Evolutionary conservation across 441 rosid genomes (phyloP).

Genomic region (Euphorbia celastroides): DNA sequence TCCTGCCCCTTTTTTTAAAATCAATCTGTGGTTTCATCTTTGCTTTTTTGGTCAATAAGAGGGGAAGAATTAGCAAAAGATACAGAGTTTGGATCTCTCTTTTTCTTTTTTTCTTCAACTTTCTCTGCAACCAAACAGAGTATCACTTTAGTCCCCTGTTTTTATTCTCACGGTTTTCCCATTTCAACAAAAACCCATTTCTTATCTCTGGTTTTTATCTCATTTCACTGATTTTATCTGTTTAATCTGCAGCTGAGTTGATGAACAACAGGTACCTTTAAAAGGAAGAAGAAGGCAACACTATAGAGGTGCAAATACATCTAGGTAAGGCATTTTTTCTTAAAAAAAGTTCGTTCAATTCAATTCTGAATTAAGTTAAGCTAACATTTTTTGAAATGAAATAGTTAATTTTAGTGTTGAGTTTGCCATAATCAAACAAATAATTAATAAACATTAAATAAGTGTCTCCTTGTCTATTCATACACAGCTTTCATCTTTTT

Average conservation of each 20-base stretch:
- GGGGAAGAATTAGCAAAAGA: constrained; percentile 5
- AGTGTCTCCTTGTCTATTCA: constrained; percentile 35
- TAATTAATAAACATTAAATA: background rate
- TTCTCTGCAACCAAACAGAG: constrained; percentile 33
- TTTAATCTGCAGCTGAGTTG: background rate
- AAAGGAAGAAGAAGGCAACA: background rate
- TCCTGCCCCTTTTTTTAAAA: background rate
- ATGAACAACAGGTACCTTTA: background rate
- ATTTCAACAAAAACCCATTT: background rate
- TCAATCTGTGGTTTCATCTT: background rate
- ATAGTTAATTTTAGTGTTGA: too few relatives aligned
- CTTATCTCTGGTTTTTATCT: background rate
- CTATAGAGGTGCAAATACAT: background rate
- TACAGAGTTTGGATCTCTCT: constrained; percentile 8
- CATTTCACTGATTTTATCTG: background rate
- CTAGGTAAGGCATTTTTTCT: constrained; percentile 42
- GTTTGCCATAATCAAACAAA: background rate
- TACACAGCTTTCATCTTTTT: constrained; percentile 32
- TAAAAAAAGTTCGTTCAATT: too few relatives aligned
- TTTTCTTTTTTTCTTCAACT: constrained; percentile 9
- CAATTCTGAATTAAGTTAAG: too few relatives aligned
- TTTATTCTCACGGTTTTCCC: background rate
- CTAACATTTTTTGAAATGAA: background rate
- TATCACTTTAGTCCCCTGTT: constrained; percentile 8
- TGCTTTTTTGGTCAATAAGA: constrained; percentile 14